Evolutionary conservation across 805 yeast genomes (phyloP).

Genomic region (Ogataea methylovora): DNA sequence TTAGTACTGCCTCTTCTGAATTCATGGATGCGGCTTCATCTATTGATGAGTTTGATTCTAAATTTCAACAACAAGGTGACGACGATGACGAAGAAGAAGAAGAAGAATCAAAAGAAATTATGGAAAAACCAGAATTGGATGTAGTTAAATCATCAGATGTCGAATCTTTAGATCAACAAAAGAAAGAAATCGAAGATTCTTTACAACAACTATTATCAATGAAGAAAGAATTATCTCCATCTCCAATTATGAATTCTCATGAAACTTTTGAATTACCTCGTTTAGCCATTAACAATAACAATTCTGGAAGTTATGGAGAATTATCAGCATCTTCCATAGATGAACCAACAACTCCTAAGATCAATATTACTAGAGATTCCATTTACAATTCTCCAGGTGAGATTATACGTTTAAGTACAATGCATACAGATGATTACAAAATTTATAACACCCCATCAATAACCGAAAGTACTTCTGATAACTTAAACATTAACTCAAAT

Average conservation of each 20-base stretch:
- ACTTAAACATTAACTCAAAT: neutral
- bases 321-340: constrained; percentile 1
- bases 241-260: constrained; percentile 2
- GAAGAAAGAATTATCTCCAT: constrained; percentile 17
- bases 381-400: constrained; percentile 11
- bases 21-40: constrained; percentile 16
- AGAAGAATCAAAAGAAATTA: neutral
- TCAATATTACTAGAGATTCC: constrained; percentile 5
- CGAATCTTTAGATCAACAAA: constrained; percentile 2
- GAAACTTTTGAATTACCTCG: neutral
- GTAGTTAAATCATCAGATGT: neutral
- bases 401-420: constrained; percentile 18
- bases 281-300: constrained; percentile 4
- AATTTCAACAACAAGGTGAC: constrained; percentile 7
- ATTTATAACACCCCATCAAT: constrained; percentile 18
- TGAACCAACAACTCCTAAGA: constrained; percentile 2
- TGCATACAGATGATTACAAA: constrained; percentile 23
- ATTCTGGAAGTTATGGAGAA: neutral
- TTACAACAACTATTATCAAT: constrained; percentile 18
- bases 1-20: constrained; percentile 1
- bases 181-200: constrained; percentile 14
- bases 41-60: constrained; percentile 18
- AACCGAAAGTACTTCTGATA: neutral
- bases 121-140: constrained; percentile 1
- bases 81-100: neutral